These are phyloP conservation scores for Plasmodium coatneyi DNA, from an alignment of 169 alveolate species.

Conservation along the genomic window DNA sequence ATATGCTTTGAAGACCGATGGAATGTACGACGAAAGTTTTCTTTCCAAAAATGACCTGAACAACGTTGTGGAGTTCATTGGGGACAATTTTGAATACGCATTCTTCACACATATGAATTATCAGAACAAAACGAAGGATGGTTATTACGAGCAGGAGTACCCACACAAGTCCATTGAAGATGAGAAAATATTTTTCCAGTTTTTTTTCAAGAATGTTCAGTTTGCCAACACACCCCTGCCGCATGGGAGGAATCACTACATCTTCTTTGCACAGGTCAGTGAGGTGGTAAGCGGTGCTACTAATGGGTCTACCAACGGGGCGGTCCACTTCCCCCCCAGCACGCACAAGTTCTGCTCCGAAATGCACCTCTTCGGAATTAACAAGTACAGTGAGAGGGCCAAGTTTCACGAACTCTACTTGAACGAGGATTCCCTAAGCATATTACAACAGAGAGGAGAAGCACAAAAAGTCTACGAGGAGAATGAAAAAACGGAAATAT, in stretches of 20 bases:
- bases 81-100: slow-evolving; percentile 25
- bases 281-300: background rate
- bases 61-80: background rate
- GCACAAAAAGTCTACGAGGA: slow-evolving; percentile 6
- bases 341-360: slow-evolving; percentile 20
- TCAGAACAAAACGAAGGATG: slow-evolving; percentile 30
- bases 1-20: background rate
- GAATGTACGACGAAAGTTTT: slow-evolving; percentile 26
- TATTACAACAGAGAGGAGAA: background rate
- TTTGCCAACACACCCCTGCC: slow-evolving; percentile 33
- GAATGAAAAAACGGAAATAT: slow-evolving; percentile 4
- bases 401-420: slow-evolving; percentile 16
- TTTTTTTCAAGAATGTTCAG: slow-evolving; percentile 36
- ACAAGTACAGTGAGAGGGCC: slow-evolving; percentile 3
- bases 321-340: background rate
- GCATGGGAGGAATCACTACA: slow-evolving; percentile 33
- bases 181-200: slow-evolving; percentile 35
- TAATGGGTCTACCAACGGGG: background rate
- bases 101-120: slow-evolving; percentile 73
- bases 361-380: slow-evolving; percentile 29
- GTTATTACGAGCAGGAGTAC: slow-evolving; percentile 56
- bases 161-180: slow-evolving; percentile 66
- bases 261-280: slow-evolving; percentile 10
- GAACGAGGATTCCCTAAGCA: slow-evolving; percentile 1
- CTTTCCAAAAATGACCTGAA: background rate